These are phyloP conservation scores for Penicillium daleae DNA, from an alignment of 495 filamentous ascomycete genomes.

Conservation along the genomic window DNA sequence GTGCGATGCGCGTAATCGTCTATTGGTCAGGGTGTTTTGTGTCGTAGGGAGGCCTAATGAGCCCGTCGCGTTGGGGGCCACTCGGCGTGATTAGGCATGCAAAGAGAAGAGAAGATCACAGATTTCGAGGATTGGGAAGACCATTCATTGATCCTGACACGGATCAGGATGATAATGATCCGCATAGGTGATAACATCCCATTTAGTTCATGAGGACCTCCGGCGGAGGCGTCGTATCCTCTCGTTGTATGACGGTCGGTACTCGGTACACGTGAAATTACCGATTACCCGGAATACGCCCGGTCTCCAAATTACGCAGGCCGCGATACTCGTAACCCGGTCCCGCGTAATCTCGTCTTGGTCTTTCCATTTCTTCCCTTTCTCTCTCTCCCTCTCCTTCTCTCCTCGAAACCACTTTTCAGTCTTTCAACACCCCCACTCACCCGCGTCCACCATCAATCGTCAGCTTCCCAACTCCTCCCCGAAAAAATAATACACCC, in stretches of 20 bases:
- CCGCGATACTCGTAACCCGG: conserved; percentile 21
- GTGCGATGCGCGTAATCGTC: conserved; percentile 8
- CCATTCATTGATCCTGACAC: too few relatives aligned
- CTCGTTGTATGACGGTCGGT: not conserved
- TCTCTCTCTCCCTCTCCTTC: conserved; percentile 16
- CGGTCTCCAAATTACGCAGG: conserved; percentile 35
- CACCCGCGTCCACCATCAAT: conserved; percentile 16
- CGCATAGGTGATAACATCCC: too few relatives aligned
- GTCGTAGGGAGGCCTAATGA: not conserved
- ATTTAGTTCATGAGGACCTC: too few relatives aligned
- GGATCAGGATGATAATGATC: too few relatives aligned
- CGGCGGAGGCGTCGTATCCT: too few relatives aligned
- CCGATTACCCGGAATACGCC: conserved; percentile 14
- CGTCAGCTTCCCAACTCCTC: conserved; percentile 7
- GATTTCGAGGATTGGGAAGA: not conserved
- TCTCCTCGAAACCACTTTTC: not conserved
- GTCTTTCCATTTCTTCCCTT: conserved; percentile 35
- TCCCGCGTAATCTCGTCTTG: conserved; percentile 30
- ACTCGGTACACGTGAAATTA: conserved; percentile 10
- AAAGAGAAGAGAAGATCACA: not conserved
- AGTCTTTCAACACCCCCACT: conserved; percentile 6
- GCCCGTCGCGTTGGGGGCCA: not conserved
- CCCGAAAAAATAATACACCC: conserved; percentile 1
- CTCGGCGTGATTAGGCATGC: not conserved
- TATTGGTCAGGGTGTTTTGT: conserved; percentile 8